Evolutionary conservation across 1,284 basidiomycete species (phyloP).

Genomic region (Boletus nobilissimus): DNA sequence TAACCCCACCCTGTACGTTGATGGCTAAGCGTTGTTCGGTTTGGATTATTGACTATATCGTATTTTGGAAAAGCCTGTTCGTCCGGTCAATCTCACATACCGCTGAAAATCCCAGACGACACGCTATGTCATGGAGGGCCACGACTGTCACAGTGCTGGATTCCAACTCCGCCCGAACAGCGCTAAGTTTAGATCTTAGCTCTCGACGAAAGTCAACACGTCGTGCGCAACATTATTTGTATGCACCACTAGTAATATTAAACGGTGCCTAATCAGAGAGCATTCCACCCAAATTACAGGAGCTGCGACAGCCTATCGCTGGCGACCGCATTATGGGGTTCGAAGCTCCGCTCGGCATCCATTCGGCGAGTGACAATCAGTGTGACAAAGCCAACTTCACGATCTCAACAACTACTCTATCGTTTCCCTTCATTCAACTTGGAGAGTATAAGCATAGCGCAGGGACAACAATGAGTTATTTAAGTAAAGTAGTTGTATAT

Average conservation of each 20-base stretch:
- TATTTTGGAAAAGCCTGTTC: too few relatives aligned
- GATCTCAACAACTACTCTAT: constrained; percentile 3
- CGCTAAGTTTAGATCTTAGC: too few relatives aligned
- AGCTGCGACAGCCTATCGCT: neutral
- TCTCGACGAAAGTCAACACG: too few relatives aligned
- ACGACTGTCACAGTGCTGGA: neutral
- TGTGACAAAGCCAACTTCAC: neutral
- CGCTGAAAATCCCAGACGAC: too few relatives aligned
- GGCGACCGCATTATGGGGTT: neutral
- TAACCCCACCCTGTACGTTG: too few relatives aligned
- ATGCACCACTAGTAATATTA: neutral
- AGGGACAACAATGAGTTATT: neutral
- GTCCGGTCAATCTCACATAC: too few relatives aligned
- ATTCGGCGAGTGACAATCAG: neutral
- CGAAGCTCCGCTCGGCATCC: neutral
- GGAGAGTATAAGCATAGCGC: neutral
- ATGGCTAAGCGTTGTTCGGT: too few relatives aligned
- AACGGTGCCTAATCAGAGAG: neutral
- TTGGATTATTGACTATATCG: too few relatives aligned
- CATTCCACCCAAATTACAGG: neutral
- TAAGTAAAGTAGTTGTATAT: neutral
- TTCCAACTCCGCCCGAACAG: neutral
- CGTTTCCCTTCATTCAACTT: constrained; percentile 4
- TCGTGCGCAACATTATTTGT: too few relatives aligned
- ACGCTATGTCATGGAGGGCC: neutral